Base-by-base conservation (phyloP, 2,329 filamentous ascomycete genomes). In the Emergomyces africanus region DNA sequence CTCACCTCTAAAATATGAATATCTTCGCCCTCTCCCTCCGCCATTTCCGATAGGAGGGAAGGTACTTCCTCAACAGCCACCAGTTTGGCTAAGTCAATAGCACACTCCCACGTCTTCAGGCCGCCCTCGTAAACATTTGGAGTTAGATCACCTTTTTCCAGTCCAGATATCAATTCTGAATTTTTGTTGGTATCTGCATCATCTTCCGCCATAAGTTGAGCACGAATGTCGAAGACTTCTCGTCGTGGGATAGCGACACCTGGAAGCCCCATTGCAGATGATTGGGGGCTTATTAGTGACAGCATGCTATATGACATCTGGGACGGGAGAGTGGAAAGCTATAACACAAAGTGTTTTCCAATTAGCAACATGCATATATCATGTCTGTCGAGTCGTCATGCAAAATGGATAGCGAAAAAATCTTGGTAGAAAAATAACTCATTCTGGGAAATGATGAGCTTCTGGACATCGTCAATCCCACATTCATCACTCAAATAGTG, bases 101-200 rank as follows among this genome's bases (percentile, higher is more conserved):
- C 79, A 69, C 83, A 85, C 71, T 86, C 83, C 83, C 83, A 86
- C 20, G 83, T 86, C 67, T 86, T 86, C 72, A 85, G 85, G 5
- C 83, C 83, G 62, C 83, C 83, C 72, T 86, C 83, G 67, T 86
- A 86, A 65, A 86, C 73, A 61, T 81, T 80, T 30, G 81, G 79
- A 50, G 77, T 77, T 58, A 86, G 76, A 65, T 85, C 83, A 2
- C 80, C 79, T 58, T 79, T 74, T 57, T 79, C 76, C 3, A 84
- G 73, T 9, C 79, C 77, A 1, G 74, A 68, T 44, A 78, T 71
- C 25, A 79, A 68, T 41, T 70, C 68, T 42, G 77, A 74, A 58
- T 76, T 77, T 25, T 71, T 68, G 25, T 75, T 69, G n/a, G 63
- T 42, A 35, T 73, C 75, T 12, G 72, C 67, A 61, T 71, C 66